phyloP scores from a whole-genome alignment of 2,329 filamentous ascomycete genomes.

The Didymella lethalis region DNA sequence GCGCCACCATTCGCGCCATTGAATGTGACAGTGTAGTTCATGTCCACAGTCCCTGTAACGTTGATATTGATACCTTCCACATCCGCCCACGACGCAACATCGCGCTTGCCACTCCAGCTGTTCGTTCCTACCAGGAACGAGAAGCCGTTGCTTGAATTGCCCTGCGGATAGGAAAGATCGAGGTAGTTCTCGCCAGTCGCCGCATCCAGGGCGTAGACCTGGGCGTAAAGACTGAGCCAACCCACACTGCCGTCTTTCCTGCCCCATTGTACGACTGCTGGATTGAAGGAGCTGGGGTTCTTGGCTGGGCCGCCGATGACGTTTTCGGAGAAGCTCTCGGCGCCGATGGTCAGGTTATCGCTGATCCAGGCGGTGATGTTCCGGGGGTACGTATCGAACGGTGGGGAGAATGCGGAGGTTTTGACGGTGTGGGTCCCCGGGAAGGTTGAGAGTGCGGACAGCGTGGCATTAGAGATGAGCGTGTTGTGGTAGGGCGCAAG shows the following conservation, averaged over 20 bases:
- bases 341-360: slow-evolving; percentile 66
- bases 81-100: slow-evolving; percentile 58
- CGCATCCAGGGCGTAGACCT: slow-evolving; percentile 35
- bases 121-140: slow-evolving; percentile 59
- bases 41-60: slow-evolving; percentile 56
- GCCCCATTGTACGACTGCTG: slow-evolving; percentile 67
- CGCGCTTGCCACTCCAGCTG: slow-evolving; percentile 53
- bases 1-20: slow-evolving; percentile 53
- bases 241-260: slow-evolving; percentile 41
- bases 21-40: slow-evolving; percentile 54
- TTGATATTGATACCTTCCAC: slow-evolving; percentile 58
- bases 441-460: slow-evolving; percentile 57
- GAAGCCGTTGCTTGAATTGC: slow-evolving; percentile 60
- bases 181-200: slow-evolving; percentile 48
- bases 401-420: slow-evolving; percentile 64
- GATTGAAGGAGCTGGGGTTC: slow-evolving; percentile 64
- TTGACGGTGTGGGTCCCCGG: slow-evolving; percentile 62
- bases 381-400: slow-evolving; percentile 63
- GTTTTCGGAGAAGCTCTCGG: slow-evolving; percentile 65
- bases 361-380: slow-evolving; percentile 69
- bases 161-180: slow-evolving; percentile 63
- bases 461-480: slow-evolving; percentile 54
- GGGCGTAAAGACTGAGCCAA: slow-evolving; percentile 41
- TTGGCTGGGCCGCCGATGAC: slow-evolving; percentile 63
- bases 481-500: slow-evolving; percentile 60